These are phyloP conservation scores for Camellia oleifera DNA, from an alignment of 179 eudicot species.

Conservation along the genomic window DNA sequence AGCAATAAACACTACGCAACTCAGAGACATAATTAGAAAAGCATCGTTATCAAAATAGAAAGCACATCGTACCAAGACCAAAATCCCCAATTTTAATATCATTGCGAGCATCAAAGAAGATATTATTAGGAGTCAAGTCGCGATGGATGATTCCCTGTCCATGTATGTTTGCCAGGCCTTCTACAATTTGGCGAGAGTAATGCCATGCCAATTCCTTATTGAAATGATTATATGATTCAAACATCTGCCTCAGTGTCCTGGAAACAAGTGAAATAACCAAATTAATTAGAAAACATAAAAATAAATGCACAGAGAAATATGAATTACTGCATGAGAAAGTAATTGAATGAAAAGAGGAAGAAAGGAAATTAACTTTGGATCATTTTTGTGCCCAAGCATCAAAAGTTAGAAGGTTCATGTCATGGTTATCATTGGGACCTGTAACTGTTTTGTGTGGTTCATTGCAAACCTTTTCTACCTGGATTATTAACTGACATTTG, in stretches of 20 bases:
- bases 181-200: conserved; percentile 90
- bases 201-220: conserved; percentile 93
- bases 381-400: not conserved
- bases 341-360: no score
- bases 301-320: not conserved
- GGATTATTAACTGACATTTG: not conserved
- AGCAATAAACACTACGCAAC: not conserved
- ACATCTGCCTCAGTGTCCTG: conserved; percentile 86
- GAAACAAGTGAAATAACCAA: conserved; percentile 21
- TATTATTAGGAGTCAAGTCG: conserved; percentile 94
- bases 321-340: not conserved
- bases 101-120: conserved; percentile 95
- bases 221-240: conserved; percentile 84
- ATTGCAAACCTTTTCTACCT: not conserved
- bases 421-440: not conserved
- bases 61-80: conserved; percentile 75
- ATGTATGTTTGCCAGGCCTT: conserved; percentile 91
- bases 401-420: not conserved
- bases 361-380: not conserved
- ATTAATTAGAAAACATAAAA: not conserved
- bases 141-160: conserved; percentile 98
- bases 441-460: not conserved
- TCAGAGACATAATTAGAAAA: not conserved
- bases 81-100: conserved; percentile 98
- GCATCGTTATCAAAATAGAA: not conserved